These are phyloP conservation scores for Globisporangium paroecandrum DNA, from an alignment of 352 stramenopile species.

Conservation along the genomic window DNA sequence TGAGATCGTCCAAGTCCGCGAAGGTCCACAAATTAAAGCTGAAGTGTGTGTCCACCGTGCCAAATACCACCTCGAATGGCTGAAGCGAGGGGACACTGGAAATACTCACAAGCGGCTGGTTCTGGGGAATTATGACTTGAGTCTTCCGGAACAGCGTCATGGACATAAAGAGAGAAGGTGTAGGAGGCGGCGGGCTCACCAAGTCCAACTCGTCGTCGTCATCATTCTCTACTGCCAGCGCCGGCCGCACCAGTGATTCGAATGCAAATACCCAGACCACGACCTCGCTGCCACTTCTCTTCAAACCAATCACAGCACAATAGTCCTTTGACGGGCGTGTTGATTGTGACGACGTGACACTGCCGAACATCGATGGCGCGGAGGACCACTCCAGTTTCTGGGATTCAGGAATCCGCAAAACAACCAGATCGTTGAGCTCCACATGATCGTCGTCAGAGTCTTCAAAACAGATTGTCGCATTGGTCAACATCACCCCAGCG, in stretches of 20 bases:
- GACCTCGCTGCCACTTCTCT: conserved; percentile 31
- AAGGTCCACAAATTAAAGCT: conserved; percentile 56
- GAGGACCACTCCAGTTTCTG: conserved; percentile 56
- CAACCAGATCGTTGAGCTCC: conserved; percentile 29
- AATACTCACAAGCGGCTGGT: conserved; percentile 31
- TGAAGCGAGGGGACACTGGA: conserved; percentile 42
- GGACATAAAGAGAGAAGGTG: conserved; percentile 3
- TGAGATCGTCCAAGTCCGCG: conserved; percentile 48
- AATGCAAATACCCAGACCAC: conserved; percentile 63
- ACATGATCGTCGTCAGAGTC: conserved; percentile 20
- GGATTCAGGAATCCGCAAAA: conserved; percentile 39
- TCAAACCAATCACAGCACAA: conserved; percentile 52
- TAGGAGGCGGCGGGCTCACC: neutral
- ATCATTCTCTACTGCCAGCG: neutral
- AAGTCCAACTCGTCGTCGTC: conserved; percentile 9
- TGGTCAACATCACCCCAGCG: neutral
- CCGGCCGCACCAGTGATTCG: conserved; percentile 7
- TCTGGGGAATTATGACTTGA: conserved; percentile 26
- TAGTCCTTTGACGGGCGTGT: conserved; percentile 48
- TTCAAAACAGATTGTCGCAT: conserved; percentile 17
- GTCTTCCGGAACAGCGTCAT: conserved; percentile 42
- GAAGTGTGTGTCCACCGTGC: conserved; percentile 36
- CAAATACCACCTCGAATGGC: conserved; percentile 44
- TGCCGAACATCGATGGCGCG: conserved; percentile 30
- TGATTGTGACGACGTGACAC: conserved; percentile 12